Conservation (phyloP, 2,329 filamentous ascomycete species). For the Plenodomus biglobosus region DNA sequence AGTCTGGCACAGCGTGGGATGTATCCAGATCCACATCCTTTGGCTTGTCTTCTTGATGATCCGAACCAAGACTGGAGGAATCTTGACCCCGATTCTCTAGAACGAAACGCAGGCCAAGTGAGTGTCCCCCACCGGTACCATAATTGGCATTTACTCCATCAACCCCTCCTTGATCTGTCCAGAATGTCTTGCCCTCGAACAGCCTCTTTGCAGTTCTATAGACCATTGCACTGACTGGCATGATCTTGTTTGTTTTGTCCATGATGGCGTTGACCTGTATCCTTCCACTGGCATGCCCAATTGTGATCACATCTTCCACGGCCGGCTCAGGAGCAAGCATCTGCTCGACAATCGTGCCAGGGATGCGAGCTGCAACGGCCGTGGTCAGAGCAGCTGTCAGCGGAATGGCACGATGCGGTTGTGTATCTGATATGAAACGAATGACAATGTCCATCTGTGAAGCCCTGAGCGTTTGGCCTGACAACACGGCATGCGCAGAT, state of each 20-base stretch:
- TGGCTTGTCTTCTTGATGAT: not conserved
- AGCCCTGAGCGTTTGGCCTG: slow-evolving; percentile 40
- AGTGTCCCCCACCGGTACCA: slow-evolving; percentile 13
- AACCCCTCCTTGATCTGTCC: slow-evolving; percentile 11
- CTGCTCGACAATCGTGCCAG: slow-evolving; percentile 42
- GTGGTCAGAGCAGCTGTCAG: slow-evolving; percentile 48
- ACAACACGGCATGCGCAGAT: slow-evolving; percentile 43
- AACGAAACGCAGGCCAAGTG: slow-evolving; percentile 14
- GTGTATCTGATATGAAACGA: slow-evolving; percentile 49
- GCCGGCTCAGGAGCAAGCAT: slow-evolving; percentile 29
- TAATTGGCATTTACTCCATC: slow-evolving; percentile 1
- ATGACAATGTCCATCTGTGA: slow-evolving; percentile 45
- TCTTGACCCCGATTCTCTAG: slow-evolving; percentile 15
- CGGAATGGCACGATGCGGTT: slow-evolving; percentile 49
- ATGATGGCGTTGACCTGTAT: slow-evolving; percentile 42
- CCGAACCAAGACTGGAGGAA: not conserved
- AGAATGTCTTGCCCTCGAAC: slow-evolving; percentile 40
- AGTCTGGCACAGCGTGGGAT: not conserved
- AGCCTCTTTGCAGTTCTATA: slow-evolving; percentile 43
- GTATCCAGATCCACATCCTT: no score
- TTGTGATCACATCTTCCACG: slow-evolving; percentile 37
- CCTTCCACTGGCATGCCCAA: slow-evolving; percentile 44
- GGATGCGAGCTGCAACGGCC: slow-evolving; percentile 45
- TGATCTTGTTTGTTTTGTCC: slow-evolving; percentile 23
- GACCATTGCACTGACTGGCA: slow-evolving; percentile 34